Conservation (phyloP, 176 grass and related monocot species). For the Eragrostis curvula region DNA sequence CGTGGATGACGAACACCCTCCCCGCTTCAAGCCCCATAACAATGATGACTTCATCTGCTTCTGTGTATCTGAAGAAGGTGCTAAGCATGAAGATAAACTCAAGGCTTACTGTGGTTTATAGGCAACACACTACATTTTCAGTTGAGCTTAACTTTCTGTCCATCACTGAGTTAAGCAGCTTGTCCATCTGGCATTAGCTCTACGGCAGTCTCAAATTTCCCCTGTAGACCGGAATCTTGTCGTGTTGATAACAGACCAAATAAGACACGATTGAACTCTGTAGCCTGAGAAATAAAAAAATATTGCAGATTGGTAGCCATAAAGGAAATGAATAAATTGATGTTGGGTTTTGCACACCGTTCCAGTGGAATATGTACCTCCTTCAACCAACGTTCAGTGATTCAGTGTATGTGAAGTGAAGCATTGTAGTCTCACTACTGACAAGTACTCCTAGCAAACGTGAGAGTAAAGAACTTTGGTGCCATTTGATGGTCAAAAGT, state of each 20-base stretch:
- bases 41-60: slow-evolving; percentile 46
- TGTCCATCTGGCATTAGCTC: not conserved
- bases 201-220: not conserved
- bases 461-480: no score
- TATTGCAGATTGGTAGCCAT: not conserved
- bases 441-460: no score
- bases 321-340: not conserved
- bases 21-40: slow-evolving; percentile 51
- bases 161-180: no score
- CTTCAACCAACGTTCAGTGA: not conserved
- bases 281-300: not conserved
- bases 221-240: not conserved
- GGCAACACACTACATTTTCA: not conserved
- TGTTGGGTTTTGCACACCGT: not conserved
- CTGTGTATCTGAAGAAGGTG: slow-evolving; percentile 49
- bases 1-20: slow-evolving; percentile 59
- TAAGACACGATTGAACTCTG: not conserved
- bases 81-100: slow-evolving; percentile 50
- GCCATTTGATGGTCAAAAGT: no score
- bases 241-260: not conserved
- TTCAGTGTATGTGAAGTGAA: not conserved
- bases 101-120: slow-evolving; percentile 46
- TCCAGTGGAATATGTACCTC: not conserved
- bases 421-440: not conserved
- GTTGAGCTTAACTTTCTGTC: not conserved